A percentile compares a stretch with the other conserved stretches of the same genome.
Conservation (phyloP, 441 rosid genomes). For the Populus tomentosa region DNA sequence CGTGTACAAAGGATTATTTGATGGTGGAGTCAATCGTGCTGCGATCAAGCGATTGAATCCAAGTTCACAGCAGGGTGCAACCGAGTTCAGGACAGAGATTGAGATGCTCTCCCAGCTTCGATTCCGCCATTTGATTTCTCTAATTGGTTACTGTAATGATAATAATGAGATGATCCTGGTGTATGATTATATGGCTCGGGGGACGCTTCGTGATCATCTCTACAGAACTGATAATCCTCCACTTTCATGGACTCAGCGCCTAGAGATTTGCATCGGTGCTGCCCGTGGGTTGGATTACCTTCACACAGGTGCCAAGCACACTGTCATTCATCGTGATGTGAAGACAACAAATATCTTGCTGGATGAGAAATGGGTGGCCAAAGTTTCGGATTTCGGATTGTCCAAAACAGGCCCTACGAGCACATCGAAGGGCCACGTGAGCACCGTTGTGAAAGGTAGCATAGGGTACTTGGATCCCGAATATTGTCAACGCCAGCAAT, state of each 20-base stretch:
- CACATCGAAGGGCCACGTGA: neutral
- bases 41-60: constrained; percentile 21
- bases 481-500: too few relatives aligned
- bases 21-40: neutral
- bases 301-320: neutral
- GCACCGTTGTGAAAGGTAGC: too few relatives aligned
- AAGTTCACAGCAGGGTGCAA: constrained; percentile 10
- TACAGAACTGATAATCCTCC: constrained; percentile 1
- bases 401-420: neutral
- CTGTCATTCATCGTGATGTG: constrained; percentile 21
- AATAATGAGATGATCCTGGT: constrained; percentile 29
- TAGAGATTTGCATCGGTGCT: constrained; percentile 20
- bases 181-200: constrained; percentile 34
- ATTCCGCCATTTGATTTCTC: constrained; percentile 23
- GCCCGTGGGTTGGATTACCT: constrained; percentile 19
- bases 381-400: constrained; percentile 24
- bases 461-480: too few relatives aligned
- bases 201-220: constrained; percentile 27
- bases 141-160: neutral
- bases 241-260: constrained; percentile 18
- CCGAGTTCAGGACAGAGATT: constrained; percentile 23
- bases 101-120: constrained; percentile 20
- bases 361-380: neutral
- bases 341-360: constrained; percentile 22
- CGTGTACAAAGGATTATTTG: constrained; percentile 14